Conservation (phyloP, 2,329 filamentous ascomycete genomes). For the Cordyceps cicadae region DNA sequence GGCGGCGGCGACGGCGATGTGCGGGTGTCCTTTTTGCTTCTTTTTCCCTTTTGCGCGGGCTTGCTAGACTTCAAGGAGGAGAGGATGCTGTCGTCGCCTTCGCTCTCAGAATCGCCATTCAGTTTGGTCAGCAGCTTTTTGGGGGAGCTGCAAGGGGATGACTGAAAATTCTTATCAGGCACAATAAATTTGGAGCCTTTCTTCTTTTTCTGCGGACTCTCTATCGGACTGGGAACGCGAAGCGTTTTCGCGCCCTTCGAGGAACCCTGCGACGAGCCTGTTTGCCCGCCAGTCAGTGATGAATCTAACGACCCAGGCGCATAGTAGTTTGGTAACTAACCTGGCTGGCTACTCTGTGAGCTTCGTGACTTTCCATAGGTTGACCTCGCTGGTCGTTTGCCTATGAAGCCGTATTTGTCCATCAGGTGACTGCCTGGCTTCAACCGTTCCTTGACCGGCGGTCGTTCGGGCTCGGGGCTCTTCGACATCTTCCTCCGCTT, state of each 20-base stretch:
- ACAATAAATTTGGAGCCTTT: background rate
- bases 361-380: slow-evolving; percentile 21
- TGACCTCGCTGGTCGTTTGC: slow-evolving; percentile 12
- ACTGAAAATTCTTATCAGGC: background rate
- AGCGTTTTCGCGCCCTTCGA: slow-evolving; percentile 3
- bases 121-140: slow-evolving; percentile 1
- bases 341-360: slow-evolving; percentile 17
- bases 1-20: slow-evolving; percentile 13
- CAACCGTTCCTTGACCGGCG: slow-evolving; percentile 1
- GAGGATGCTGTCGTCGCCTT: slow-evolving; percentile 5
- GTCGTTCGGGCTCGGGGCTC: background rate
- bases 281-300: background rate
- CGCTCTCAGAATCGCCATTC: background rate
- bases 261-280: slow-evolving; percentile 7
- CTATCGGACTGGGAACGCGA: slow-evolving; percentile 1
- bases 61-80: background rate
- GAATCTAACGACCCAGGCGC: background rate
- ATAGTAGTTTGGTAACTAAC: background rate
- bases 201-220: slow-evolving; percentile 9
- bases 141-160: slow-evolving; percentile 2
- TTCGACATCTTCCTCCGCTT: background rate
- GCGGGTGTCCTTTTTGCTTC: background rate
- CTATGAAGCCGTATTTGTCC: slow-evolving; percentile 20
- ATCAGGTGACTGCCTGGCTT: slow-evolving; percentile 18
- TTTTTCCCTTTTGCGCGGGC: background rate